Conservation (phyloP, 352 stramenopile genomes). For the Pythium chondricola region DNA sequence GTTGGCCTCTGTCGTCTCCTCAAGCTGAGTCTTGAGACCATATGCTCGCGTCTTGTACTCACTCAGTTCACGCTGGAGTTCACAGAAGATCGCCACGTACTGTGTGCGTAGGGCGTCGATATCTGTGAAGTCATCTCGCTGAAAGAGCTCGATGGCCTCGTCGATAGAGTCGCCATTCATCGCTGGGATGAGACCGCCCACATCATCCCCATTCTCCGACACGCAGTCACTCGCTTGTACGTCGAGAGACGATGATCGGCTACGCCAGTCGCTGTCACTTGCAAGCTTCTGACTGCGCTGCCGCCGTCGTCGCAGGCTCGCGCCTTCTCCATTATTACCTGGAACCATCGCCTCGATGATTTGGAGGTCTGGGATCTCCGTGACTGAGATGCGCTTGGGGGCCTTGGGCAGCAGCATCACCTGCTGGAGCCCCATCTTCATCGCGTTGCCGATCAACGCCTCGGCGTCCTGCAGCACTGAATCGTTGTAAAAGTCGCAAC, state of each 20-base stretch:
- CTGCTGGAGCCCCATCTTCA: conserved; percentile 66
- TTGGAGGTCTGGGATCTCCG: conserved; percentile 58
- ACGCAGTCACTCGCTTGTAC: conserved; percentile 1
- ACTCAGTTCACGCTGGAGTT: conserved; percentile 50
- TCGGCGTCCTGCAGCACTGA: conserved; percentile 59
- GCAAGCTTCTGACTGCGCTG: background rate
- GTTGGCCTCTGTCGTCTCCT: conserved; percentile 55
- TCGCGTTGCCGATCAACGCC: conserved; percentile 58
- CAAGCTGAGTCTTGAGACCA: conserved; percentile 41
- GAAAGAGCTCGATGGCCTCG: conserved; percentile 45
- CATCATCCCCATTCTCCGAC: conserved; percentile 2
- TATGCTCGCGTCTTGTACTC: conserved; percentile 48
- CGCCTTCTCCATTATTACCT: conserved; percentile 7
- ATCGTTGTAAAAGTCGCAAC: conserved; percentile 31
- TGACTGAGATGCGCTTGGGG: conserved; percentile 53
- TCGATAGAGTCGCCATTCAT: conserved; percentile 28
- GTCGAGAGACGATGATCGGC: conserved; percentile 13
- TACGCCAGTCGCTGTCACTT: conserved; percentile 3
- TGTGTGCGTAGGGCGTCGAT: conserved; percentile 34
- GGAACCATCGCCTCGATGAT: conserved; percentile 51
- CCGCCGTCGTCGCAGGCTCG: background rate
- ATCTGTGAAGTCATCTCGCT: conserved; percentile 15
- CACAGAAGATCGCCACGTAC: conserved; percentile 67
- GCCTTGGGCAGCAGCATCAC: conserved; percentile 39
- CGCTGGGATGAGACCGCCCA: background rate